Base-by-base conservation (phyloP, 2,329 filamentous ascomycete genomes). In the Aspergillus fumigatus region DNA sequence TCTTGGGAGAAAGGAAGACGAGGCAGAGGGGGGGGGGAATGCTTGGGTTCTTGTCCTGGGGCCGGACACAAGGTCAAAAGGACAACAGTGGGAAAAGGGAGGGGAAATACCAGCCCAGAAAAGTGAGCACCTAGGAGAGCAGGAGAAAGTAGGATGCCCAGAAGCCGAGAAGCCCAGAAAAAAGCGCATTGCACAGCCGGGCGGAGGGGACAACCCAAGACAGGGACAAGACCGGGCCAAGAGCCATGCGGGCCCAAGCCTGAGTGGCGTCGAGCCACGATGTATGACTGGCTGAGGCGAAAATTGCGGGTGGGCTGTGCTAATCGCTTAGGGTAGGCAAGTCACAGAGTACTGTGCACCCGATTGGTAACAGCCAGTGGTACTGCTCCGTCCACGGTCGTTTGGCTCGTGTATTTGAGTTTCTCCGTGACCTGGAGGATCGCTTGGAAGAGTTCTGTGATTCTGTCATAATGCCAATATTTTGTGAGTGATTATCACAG, bases 121-220 rank as follows among this genome's bases (percentile, higher is more conserved):
- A 38, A 32, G 10, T 3, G 10, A 38, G 2, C 7, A 21, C 19
- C 17, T 11, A 38, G 59, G 64, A 60, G 58, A 59, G 27, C 27
- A 29, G 27, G 10, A 62, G 11, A 35, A 35, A 35, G 11, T 60
- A 59, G 0, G 55, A 57, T 67, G 65, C 43, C 43, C 43, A 47
- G 43, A 47, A 26, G 43, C 69, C 69, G 66, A 71, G 67, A 59
- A 68, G 71, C 70, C 71, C 65, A 73, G 71, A 70, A 67, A 68
- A 70, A 60, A 54, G 62, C 62, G 61, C 62, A 63, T 62, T 62
- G 62, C 66, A 67, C 62, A 64, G 64, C 59, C 65, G 62, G 61
- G 70, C 68, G 68, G 70, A 68, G 63, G 63, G 62, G 62, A 59
- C 62, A 63, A 63, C 60, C 64, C 64, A 65, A 65, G 61, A 65